Conservation (phyloP, 139 green algal genomes). For the Tetraselmis chui region DNA sequence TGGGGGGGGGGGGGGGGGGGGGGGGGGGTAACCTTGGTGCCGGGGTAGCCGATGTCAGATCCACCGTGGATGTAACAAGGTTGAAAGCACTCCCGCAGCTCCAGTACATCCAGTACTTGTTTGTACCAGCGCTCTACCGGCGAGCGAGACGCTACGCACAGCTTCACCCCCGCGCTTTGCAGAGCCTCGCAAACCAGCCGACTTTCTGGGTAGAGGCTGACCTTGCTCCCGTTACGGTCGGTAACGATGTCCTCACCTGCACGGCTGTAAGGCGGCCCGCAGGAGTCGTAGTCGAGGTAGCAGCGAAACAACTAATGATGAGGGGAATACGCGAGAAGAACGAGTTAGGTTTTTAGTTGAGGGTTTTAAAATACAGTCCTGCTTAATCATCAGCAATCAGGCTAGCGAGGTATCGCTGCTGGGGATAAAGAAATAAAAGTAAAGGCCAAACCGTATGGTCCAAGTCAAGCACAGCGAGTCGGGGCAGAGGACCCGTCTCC, state of each 20-base stretch:
- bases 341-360: neutral
- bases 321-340: neutral
- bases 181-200: conserved; percentile 2
- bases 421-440: no score
- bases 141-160: neutral
- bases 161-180: neutral
- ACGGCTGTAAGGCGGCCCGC: conserved; percentile 1
- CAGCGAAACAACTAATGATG: neutral
- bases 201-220: neutral
- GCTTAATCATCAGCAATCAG: no score
- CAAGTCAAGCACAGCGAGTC: neutral
- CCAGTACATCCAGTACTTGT: neutral
- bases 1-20: no score
- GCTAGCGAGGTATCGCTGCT: no score
- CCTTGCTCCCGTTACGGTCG: neutral
- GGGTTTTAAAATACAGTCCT: no score
- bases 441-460: conserved; percentile 4
- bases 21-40: neutral
- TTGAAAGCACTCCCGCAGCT: neutral
- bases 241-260: neutral
- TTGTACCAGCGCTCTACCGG: neutral
- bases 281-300: neutral
- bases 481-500: neutral
- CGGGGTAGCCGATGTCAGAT: neutral
- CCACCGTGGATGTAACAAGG: neutral